Percentiles rank a stretch among this genome's conserved stretches.
phyloP scores from a whole-genome alignment of 1,139 yeast species.

The Zygosaccharomyces pseudobailii region DNA sequence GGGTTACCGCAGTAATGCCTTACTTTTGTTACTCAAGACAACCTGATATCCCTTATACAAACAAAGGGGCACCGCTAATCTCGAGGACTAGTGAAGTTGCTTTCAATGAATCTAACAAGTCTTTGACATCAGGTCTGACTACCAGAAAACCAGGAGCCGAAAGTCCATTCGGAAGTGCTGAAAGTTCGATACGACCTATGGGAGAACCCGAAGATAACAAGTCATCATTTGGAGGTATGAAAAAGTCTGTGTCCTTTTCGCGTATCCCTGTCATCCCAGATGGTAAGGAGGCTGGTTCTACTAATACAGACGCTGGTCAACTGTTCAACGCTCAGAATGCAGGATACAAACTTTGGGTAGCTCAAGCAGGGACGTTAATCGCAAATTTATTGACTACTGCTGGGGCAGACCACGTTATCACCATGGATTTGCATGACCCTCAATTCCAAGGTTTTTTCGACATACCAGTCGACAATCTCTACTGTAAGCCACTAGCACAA shows the following conservation, averaged over 20 bases:
- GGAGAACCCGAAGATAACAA: not conserved
- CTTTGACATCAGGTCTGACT: constrained; percentile 13
- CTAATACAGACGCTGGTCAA: constrained; percentile 28
- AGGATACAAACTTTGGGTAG: constrained; percentile 91
- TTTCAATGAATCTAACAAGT: constrained; percentile 47
- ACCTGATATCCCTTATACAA: constrained; percentile 87
- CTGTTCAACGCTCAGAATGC: constrained; percentile 40
- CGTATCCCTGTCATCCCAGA: constrained; percentile 36
- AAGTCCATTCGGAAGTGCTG: constrained; percentile 19
- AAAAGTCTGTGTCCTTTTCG: constrained; percentile 24
- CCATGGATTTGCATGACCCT: constrained; percentile 96
- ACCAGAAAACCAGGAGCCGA: constrained; percentile 27
- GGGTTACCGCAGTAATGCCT: constrained; percentile 94
- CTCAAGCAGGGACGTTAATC: constrained; percentile 89
- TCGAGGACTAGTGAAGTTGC: constrained; percentile 43
- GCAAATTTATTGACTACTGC: constrained; percentile 87
- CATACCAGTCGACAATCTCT: constrained; percentile 86
- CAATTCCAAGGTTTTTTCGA: constrained; percentile 93
- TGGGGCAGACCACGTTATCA: constrained; percentile 93
- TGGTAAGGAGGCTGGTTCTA: constrained; percentile 24
- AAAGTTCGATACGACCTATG: constrained; percentile 21
- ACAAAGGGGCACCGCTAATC: constrained; percentile 56
- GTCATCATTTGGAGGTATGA: constrained; percentile 6
- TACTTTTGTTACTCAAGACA: constrained; percentile 94
- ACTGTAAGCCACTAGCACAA: constrained; percentile 78